Evolutionary conservation across 129 eudicot genomes (phyloP).

Genomic region (Centrapalus pauciflorus): DNA sequence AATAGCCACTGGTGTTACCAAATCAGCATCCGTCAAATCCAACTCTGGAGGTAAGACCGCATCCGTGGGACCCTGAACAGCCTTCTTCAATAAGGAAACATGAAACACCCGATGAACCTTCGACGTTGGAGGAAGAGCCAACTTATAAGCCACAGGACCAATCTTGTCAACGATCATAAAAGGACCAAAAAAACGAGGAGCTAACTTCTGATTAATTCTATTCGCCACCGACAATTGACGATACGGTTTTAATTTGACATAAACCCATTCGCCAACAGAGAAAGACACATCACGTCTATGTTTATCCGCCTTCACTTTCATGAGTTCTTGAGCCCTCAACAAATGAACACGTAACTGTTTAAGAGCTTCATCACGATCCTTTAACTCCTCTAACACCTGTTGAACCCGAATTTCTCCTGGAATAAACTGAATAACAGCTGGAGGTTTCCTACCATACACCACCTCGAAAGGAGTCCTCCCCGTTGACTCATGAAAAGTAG

Average conservation of each 20-base stretch:
- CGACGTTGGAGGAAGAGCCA: neutral
- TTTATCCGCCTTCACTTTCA: neutral
- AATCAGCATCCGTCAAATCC: neutral
- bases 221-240: neutral
- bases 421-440: neutral
- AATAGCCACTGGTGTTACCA: neutral
- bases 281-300: neutral
- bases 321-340: neutral
- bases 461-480: neutral
- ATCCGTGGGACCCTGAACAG: neutral
- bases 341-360: neutral
- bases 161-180: neutral
- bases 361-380: neutral
- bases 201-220: neutral
- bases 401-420: neutral
- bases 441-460: neutral
- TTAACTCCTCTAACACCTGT: neutral
- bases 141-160: neutral
- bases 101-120: neutral
- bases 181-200: neutral
- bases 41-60: neutral
- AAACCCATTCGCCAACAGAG: neutral
- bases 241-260: neutral
- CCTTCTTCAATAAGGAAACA: neutral
- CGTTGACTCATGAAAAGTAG: neutral